These are phyloP conservation scores for Termitomyces sp. DNA, from an alignment of 768 basidiomycete species.

Conservation along the genomic window DNA sequence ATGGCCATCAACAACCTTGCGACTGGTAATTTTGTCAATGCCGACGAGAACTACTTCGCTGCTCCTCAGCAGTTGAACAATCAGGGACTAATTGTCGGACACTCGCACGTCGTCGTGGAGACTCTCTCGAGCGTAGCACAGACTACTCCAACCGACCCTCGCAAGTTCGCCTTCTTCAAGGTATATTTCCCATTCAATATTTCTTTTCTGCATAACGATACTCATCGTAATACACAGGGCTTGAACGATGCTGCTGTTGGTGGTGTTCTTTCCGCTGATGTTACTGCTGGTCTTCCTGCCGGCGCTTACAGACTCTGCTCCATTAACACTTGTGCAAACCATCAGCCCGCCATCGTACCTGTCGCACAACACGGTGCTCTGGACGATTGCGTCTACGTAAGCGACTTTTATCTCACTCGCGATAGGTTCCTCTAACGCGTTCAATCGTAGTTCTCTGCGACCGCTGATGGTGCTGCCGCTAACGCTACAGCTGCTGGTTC, in stretches of 20 bases:
- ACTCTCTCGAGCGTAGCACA: constrained; percentile 31
- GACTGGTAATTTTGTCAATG: constrained; percentile 48
- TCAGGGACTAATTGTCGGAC: constrained; percentile 42
- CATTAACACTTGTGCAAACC: constrained; percentile 54
- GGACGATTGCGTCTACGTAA: constrained; percentile 58
- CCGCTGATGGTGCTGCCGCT: constrained; percentile 11
- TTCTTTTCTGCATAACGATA: background rate
- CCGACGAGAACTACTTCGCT: constrained; percentile 40
- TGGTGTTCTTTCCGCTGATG: constrained; percentile 45
- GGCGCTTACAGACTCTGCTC: constrained; percentile 57
- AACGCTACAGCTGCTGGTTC: constrained; percentile 5
- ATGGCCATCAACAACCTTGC: constrained; percentile 35
- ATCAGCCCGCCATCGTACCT: constrained; percentile 52
- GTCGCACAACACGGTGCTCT: constrained; percentile 57
- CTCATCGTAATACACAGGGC: constrained; percentile 39
- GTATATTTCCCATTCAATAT: constrained; percentile 7
- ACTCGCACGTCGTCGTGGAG: constrained; percentile 53
- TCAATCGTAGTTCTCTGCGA: constrained; percentile 27
- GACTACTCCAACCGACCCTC: constrained; percentile 40
- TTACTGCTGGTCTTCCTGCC: constrained; percentile 50
- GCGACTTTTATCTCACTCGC: background rate
- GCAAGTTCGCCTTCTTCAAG: constrained; percentile 50
- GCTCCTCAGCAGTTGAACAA: constrained; percentile 47
- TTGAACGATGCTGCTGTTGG: constrained; percentile 38
- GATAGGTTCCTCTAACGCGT: constrained; percentile 2